A percentile compares a stretch with the other conserved stretches of the same genome.
phyloP scores from a whole-genome alignment of 129 eudicot species.

The Chrysanthemum lavandulifolium region DNA sequence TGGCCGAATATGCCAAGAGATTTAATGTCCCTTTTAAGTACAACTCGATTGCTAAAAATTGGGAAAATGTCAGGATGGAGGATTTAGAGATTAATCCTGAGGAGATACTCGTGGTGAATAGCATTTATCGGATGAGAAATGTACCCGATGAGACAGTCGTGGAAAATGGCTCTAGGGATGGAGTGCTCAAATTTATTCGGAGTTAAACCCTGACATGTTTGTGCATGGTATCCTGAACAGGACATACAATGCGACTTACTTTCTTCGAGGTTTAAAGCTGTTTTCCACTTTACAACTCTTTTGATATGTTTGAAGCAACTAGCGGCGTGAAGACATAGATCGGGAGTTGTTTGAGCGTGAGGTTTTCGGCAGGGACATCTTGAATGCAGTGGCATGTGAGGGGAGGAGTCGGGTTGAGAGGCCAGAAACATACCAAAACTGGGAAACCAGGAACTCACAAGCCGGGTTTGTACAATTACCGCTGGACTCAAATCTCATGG shows the following conservation, averaged over 20 bases:
- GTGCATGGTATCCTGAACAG: conserved; percentile 47
- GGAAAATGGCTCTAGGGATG: conserved; percentile 39
- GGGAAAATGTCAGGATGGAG: conserved; percentile 46
- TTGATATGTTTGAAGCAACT: conserved; percentile 48
- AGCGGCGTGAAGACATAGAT: conserved; percentile 21
- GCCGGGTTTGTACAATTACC: conserved; percentile 47
- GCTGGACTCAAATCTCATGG: conserved; percentile 24
- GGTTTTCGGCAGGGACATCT: conserved; percentile 48
- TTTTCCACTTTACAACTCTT: conserved; percentile 44
- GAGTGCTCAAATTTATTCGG: conserved; percentile 38
- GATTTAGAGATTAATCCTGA: conserved; percentile 41
- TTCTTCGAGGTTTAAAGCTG: conserved; percentile 38
- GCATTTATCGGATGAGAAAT: conserved; percentile 37
- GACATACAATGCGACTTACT: conserved; percentile 37
- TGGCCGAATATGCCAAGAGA: conserved; percentile 41
- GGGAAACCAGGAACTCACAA: conserved; percentile 37
- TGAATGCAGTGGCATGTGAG: conserved; percentile 61
- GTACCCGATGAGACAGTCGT: conserved; percentile 51
- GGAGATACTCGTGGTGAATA: conserved; percentile 47
- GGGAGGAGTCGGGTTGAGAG: conserved; percentile 58
- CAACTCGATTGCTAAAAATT: conserved; percentile 43
- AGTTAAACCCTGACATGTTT: conserved; percentile 39
- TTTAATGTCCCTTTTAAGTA: conserved; percentile 49
- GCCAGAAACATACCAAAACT: conserved; percentile 57
- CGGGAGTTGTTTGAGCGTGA: conserved; percentile 42